Evolutionary conservation across 805 yeast genomes (phyloP).

Genomic region (Metschnikowia similis): DNA sequence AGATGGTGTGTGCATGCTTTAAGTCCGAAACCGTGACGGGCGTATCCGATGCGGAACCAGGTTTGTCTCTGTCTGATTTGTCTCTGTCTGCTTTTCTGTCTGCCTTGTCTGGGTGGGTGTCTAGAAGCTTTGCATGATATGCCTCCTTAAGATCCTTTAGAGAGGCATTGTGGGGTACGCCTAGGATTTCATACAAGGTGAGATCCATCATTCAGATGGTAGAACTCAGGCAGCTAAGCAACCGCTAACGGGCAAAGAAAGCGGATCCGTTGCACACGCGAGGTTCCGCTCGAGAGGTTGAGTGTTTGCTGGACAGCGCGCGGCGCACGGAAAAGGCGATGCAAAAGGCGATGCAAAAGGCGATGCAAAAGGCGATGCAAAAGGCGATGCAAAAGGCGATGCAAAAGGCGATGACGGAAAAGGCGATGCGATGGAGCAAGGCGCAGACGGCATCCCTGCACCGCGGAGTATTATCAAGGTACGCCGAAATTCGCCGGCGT

Average conservation of each 20-base stretch:
- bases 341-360: background rate
- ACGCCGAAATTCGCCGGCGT: background rate
- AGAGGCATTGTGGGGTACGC: constrained; percentile 38
- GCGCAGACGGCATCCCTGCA: constrained; percentile 1
- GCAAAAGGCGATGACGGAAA: background rate
- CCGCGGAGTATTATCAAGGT: background rate
- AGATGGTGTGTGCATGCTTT: constrained; percentile 59
- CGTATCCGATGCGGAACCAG: no score
- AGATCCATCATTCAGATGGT: constrained; percentile 1
- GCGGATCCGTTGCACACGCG: no score
- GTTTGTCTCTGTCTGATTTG: background rate
- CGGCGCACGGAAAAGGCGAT: background rate
- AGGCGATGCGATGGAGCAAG: background rate
- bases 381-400: background rate
- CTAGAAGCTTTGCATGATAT: constrained; percentile 56
- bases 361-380: background rate
- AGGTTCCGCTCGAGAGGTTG: no score
- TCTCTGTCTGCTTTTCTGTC: background rate
- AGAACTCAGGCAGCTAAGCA: no score
- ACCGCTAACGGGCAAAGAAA: no score
- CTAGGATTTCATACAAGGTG: constrained; percentile 56
- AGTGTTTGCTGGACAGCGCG: no score
- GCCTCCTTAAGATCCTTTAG: constrained; percentile 51
- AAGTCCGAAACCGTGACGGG: constrained; percentile 21
- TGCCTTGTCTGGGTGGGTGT: constrained; percentile 76